A percentile compares a stretch with the other conserved stretches of the same genome.
These are phyloP conservation scores for Solanum chmielewskii DNA, from an alignment of 257 asterid species.

Conservation along the genomic window DNA sequence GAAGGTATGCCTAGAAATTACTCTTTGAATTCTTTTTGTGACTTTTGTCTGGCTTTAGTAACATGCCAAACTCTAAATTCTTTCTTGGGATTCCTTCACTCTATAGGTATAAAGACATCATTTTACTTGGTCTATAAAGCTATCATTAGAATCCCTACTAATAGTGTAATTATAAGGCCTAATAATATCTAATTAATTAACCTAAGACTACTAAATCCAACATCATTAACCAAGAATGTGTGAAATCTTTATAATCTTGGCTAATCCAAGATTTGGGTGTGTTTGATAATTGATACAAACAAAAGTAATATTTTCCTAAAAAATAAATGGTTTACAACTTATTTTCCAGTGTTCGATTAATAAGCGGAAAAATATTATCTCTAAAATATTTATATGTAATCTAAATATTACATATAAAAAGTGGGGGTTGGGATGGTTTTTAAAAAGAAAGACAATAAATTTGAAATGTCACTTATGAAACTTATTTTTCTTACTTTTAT, in stretches of 20 bases:
- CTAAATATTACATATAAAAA: neutral
- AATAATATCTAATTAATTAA: neutral
- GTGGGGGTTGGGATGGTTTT: neutral
- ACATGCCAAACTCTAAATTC: slow-evolving; percentile 61
- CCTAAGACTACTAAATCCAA: neutral
- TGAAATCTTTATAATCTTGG: neutral
- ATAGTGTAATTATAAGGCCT: neutral
- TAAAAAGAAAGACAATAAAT: neutral
- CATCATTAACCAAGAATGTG: neutral
- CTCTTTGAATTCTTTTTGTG: slow-evolving; percentile 13
- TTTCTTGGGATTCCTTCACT: slow-evolving; percentile 51
- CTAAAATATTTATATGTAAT: neutral
- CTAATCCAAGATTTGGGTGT: neutral
- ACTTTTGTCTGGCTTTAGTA: slow-evolving; percentile 58
- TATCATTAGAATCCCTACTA: neutral
- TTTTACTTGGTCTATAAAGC: slow-evolving; percentile 2
- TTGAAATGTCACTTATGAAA: neutral
- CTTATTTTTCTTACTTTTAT: neutral
- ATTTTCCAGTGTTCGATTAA: neutral
- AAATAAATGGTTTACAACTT: neutral
- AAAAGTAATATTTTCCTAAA: neutral
- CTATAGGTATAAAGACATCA: slow-evolving; percentile 1
- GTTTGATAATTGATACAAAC: neutral
- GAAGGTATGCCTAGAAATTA: slow-evolving; percentile 27
- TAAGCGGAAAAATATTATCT: neutral